phyloP scores from a whole-genome alignment of 768 basidiomycete genomes.

The Lactarius akahatsu region DNA sequence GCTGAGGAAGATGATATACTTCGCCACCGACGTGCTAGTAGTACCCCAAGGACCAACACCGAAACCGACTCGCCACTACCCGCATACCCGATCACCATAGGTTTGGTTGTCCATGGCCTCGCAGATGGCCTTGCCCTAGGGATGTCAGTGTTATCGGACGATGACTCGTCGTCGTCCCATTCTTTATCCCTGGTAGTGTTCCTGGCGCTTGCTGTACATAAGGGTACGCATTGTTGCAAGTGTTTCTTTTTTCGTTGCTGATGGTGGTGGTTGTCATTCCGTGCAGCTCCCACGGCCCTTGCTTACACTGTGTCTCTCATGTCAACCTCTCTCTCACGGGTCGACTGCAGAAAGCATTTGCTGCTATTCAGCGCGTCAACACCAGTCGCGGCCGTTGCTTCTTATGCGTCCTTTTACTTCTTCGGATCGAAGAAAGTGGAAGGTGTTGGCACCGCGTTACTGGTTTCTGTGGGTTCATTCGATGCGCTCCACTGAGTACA shows the following conservation, averaged over 20 bases:
- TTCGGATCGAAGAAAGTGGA: constrained; percentile 47
- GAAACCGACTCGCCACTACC: constrained; percentile 35
- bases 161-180: constrained; percentile 37
- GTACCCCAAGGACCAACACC: constrained; percentile 13
- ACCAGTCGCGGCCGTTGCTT: constrained; percentile 75
- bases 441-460: constrained; percentile 74
- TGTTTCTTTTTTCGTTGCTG: not conserved
- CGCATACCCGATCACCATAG: constrained; percentile 77
- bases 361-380: constrained; percentile 81
- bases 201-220: constrained; percentile 87
- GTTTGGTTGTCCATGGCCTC: constrained; percentile 82
- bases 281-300: constrained; percentile 82
- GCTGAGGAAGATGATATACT: constrained; percentile 42
- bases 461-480: constrained; percentile 64
- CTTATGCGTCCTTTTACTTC: constrained; percentile 64
- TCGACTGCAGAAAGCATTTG: constrained; percentile 72
- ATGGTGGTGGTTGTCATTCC: not conserved
- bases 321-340: constrained; percentile 64
- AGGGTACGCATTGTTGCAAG: constrained; percentile 49
- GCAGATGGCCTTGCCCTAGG: constrained; percentile 94
- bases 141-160: constrained; percentile 55
- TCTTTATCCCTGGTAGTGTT: constrained; percentile 82
- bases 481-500: not conserved
- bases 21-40: constrained; percentile 28
- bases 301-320: constrained; percentile 85